These are phyloP conservation scores for Posidonia oceanica DNA, from an alignment of 116 monocot species.

Conservation along the genomic window DNA sequence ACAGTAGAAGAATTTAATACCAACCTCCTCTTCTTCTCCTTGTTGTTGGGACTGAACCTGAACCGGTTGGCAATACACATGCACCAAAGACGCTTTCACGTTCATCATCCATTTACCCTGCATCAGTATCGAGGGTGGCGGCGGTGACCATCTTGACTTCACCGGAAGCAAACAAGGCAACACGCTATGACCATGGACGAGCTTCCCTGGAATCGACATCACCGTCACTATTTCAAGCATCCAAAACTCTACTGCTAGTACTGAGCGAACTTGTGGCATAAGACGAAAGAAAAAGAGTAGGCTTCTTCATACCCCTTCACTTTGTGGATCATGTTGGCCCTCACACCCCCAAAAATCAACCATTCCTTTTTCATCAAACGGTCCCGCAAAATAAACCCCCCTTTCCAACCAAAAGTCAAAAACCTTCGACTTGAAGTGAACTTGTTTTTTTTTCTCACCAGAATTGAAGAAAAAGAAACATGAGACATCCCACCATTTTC, in stretches of 20 bases:
- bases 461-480: neutral
- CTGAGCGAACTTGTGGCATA: neutral
- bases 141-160: neutral
- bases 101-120: neutral
- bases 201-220: neutral
- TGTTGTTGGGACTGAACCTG: neutral
- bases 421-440: too few species aligned
- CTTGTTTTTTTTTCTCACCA: neutral
- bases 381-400: neutral
- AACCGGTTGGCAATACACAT: neutral
- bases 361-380: neutral
- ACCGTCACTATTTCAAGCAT: neutral
- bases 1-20: neutral
- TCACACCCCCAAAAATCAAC: neutral
- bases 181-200: neutral
- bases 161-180: neutral
- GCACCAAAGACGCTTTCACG: neutral
- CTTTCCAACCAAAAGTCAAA: neutral
- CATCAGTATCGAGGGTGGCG: neutral
- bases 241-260: too few species aligned
- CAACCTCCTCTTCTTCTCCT: constrained; percentile 6
- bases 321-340: neutral
- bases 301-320: neutral
- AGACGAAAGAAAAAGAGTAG: neutral
- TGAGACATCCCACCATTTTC: neutral